A percentile compares a stretch with the other conserved stretches of the same genome.
Evolutionary conservation across 371 early-diverging fungal species (phyloP).

Genomic region (Mortierella sp.): DNA sequence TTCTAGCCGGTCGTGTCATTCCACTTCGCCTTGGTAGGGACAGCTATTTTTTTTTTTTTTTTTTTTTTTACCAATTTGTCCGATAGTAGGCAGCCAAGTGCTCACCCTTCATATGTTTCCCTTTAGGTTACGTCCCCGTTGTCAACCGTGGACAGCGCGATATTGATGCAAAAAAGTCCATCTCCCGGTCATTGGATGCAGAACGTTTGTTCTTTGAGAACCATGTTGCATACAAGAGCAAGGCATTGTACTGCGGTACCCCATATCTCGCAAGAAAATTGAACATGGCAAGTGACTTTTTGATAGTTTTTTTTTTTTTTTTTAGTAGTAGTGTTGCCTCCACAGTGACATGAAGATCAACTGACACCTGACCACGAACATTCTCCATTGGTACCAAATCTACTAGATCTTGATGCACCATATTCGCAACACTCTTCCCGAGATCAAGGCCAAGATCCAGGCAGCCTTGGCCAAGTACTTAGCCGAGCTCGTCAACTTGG

Average conservation of each 20-base stretch:
- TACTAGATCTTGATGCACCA: constrained; percentile 96
- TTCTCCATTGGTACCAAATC: neutral
- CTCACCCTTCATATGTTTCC: neutral
- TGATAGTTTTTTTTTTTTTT: neutral
- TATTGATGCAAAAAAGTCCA: constrained; percentile 92
- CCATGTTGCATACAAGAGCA: constrained; percentile 93
- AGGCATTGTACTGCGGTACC: constrained; percentile 98
- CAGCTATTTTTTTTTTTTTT: neutral
- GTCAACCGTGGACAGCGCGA: constrained; percentile 98
- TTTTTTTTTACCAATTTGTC: neutral
- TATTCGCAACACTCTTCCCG: constrained; percentile 95
- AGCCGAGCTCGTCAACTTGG: constrained; percentile 86
- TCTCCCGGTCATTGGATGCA: constrained; percentile 84
- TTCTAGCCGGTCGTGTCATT: constrained; percentile 96
- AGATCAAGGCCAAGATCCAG: constrained; percentile 96
- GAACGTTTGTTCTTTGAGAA: constrained; percentile 95
- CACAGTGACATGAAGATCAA: neutral
- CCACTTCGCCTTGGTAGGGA: constrained; percentile 79
- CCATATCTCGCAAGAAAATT: constrained; percentile 96
- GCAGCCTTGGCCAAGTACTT: constrained; percentile 85
- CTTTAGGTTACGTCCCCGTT: constrained; percentile 84
- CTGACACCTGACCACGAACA: neutral
- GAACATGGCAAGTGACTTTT: constrained; percentile 76
- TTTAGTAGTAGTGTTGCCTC: too few species aligned
- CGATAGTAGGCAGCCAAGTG: neutral